These are phyloP conservation scores for Plasmodium gonderi DNA, from an alignment of 169 alveolate genomes.

Conservation along the genomic window DNA sequence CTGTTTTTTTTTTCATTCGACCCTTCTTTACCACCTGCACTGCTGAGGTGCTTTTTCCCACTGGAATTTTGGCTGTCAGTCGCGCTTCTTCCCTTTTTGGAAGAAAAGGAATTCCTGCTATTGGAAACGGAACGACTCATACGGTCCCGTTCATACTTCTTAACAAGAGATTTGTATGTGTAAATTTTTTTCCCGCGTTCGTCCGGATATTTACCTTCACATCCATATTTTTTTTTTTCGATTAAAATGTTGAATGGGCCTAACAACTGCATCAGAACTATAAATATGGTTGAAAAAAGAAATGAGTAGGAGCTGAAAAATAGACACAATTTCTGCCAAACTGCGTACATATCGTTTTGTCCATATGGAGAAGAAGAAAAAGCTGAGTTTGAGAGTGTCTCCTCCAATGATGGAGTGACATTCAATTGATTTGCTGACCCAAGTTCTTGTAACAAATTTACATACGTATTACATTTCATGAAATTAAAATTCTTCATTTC, in stretches of 20 bases:
- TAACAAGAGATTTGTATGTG: slow-evolving; percentile 48
- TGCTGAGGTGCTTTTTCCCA: not conserved
- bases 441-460: slow-evolving; percentile 28
- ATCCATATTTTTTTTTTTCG: not conserved
- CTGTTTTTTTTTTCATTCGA: too few species aligned
- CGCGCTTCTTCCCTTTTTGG: not conserved
- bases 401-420: too few species aligned
- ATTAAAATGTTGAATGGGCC: slow-evolving; percentile 47
- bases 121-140: not conserved
- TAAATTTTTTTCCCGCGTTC: slow-evolving; percentile 27
- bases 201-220: not conserved
- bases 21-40: too few species aligned
- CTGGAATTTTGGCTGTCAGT: not conserved
- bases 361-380: not conserved
- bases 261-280: slow-evolving; percentile 61
- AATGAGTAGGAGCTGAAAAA: slow-evolving; percentile 62
- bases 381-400: too few species aligned
- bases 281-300: slow-evolving; percentile 62
- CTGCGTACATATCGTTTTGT: slow-evolving; percentile 6
- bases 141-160: slow-evolving; percentile 21
- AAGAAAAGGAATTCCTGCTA: not conserved
- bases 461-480: slow-evolving; percentile 62
- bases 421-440: too few species aligned
- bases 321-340: slow-evolving; percentile 71
- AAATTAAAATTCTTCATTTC: slow-evolving; percentile 1